Percentiles rank a stretch among this genome's conserved stretches.
Evolutionary conservation across 2,329 filamentous ascomycete species (phyloP).

Genomic region (Chrysosporium keratinophilum): DNA sequence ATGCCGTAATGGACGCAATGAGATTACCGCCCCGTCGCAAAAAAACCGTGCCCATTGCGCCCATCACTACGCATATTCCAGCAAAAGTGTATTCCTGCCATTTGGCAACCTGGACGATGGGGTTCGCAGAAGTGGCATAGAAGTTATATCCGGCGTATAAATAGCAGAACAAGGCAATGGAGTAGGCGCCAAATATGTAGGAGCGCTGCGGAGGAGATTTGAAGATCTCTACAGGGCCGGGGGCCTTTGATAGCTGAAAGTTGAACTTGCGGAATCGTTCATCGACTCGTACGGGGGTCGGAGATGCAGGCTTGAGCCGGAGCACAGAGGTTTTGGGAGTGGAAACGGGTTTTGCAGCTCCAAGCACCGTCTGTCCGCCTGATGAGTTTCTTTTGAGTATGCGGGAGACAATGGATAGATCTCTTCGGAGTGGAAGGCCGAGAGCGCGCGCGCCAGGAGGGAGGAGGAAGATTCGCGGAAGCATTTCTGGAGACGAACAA

Average conservation of each 20-base stretch:
- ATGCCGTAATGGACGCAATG: constrained; percentile 47
- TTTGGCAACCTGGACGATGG: constrained; percentile 43
- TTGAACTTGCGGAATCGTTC: constrained; percentile 15
- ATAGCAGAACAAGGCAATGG: constrained; percentile 46
- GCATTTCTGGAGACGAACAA: not conserved
- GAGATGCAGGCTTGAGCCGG: constrained; percentile 7
- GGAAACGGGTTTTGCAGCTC: not conserved
- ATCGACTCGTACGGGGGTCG: not conserved
- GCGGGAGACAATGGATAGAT: not conserved
- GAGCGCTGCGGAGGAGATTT: constrained; percentile 53
- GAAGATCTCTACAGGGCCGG: constrained; percentile 52
- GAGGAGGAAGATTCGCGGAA: not conserved
- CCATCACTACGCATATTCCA: constrained; percentile 50
- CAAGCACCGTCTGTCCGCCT: not conserved
- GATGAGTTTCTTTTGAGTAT: not conserved
- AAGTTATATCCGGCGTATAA: constrained; percentile 44
- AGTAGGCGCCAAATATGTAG: constrained; percentile 52
- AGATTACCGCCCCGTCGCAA: constrained; percentile 49
- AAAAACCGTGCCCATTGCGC: constrained; percentile 50
- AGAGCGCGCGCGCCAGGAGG: not conserved
- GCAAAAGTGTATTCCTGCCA: constrained; percentile 52
- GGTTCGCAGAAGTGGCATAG: constrained; percentile 40
- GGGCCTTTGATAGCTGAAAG: constrained; percentile 43
- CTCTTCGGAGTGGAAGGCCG: not conserved
- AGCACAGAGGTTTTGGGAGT: constrained; percentile 3